phyloP scores from a whole-genome alignment of 225 moss, liverwort and hornwort genomes.

The Bryum argenteum region DNA sequence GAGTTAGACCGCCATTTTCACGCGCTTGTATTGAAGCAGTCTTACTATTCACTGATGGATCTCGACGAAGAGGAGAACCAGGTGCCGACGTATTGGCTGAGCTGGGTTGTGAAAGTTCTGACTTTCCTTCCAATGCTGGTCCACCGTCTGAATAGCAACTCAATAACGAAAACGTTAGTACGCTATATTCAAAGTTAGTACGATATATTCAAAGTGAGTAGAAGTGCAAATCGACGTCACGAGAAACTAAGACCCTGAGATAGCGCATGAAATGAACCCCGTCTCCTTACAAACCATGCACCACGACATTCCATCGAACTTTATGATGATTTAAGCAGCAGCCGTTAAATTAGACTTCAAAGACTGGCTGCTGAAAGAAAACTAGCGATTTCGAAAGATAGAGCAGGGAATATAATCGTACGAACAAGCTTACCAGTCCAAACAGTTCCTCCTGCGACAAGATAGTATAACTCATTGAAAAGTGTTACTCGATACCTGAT shows the following conservation, averaged over 20 bases:
- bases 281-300: constrained; percentile 18
- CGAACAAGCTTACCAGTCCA: constrained; percentile 78
- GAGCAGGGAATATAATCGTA: not conserved
- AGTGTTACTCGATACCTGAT: constrained; percentile 94
- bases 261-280: not conserved
- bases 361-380: constrained; percentile 3
- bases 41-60: constrained; percentile 26
- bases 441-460: constrained; percentile 97
- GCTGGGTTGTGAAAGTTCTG: constrained; percentile 74
- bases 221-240: constrained; percentile 8
- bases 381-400: constrained; percentile 4
- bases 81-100: constrained; percentile 64
- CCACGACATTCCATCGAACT: constrained; percentile 4
- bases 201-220: constrained; percentile 14
- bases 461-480: constrained; percentile 95
- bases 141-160: constrained; percentile 67
- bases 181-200: constrained; percentile 20
- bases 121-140: constrained; percentile 71
- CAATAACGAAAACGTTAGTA: constrained; percentile 22
- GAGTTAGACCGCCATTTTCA: constrained; percentile 29
- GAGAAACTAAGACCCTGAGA: constrained; percentile 11
- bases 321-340: not conserved
- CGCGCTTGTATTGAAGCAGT: constrained; percentile 33
- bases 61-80: constrained; percentile 44
- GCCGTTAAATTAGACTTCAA: not conserved